Evolutionary conservation across 2,329 filamentous ascomycete genomes (phyloP).

Genomic region (Cladosporium sp.): DNA sequence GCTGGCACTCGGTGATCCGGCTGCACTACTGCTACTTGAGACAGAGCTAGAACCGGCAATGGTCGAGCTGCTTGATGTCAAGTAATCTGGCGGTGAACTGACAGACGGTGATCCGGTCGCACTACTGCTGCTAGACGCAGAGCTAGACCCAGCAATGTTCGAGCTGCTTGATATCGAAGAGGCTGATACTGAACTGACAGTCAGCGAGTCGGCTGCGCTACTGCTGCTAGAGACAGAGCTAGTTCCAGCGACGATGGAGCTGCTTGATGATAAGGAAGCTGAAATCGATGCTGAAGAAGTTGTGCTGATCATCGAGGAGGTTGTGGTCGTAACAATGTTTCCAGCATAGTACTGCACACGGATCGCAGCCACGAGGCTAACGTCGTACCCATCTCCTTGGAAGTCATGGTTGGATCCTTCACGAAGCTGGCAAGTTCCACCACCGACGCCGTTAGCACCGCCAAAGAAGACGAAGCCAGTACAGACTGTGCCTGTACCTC

Average conservation of each 20-base stretch:
- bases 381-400: not conserved
- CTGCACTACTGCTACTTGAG: not conserved
- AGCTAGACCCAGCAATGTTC: not conserved
- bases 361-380: not conserved
- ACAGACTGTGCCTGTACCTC: not conserved
- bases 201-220: not conserved
- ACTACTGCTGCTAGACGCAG: not conserved
- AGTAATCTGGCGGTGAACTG: not conserved
- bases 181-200: not conserved
- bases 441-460: not conserved
- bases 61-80: not conserved
- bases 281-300: not conserved
- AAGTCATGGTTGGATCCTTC: not conserved
- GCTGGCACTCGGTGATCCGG: no score
- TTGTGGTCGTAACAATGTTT: not conserved
- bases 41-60: not conserved
- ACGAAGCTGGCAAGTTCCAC: constrained; percentile 2
- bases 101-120: not conserved
- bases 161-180: not conserved
- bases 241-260: not conserved
- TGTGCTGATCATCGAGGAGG: not conserved
- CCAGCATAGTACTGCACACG: not conserved
- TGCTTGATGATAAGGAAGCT: not conserved
- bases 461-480: constrained; percentile 8
- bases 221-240: not conserved